phyloP scores from a whole-genome alignment of 192 early-diverging fungal species.

The Entrophospora sp. region DNA sequence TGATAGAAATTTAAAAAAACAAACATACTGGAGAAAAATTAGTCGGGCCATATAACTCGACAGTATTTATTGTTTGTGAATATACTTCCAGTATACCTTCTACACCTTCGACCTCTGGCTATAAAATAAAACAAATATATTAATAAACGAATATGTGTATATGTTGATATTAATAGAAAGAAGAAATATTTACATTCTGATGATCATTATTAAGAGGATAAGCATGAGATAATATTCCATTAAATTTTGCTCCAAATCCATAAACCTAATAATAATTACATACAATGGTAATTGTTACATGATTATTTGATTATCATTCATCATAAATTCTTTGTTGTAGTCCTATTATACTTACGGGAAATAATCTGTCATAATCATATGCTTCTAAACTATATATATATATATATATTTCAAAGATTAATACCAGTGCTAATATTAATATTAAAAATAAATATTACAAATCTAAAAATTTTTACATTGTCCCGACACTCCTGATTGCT shows the following conservation, averaged over 20 bases:
- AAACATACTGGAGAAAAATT: constrained; percentile 40
- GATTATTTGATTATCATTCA: too few relatives aligned
- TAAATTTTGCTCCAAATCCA: constrained; percentile 46
- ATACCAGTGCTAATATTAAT: background rate
- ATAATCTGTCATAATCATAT: constrained; percentile 43
- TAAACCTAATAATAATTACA: constrained; percentile 23
- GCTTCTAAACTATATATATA: constrained; percentile 22
- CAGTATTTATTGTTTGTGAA: constrained; percentile 25
- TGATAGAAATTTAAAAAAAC: background rate
- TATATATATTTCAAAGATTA: too few relatives aligned
- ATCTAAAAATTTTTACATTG: constrained; percentile 9
- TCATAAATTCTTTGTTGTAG: too few relatives aligned
- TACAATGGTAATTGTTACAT: too few relatives aligned
- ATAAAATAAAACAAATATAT: background rate
- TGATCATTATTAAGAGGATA: constrained; percentile 38
- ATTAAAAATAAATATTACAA: background rate
- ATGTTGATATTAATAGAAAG: background rate
- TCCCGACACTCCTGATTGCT: constrained; percentile 40
- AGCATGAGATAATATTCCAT: constrained; percentile 33
- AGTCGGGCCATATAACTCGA: constrained; percentile 42
- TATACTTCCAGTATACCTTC: constrained; percentile 41
- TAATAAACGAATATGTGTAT: background rate
- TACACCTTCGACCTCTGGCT: constrained; percentile 47
- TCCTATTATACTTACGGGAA: constrained; percentile 25
- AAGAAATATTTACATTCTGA: constrained; percentile 12